Evolutionary conservation across 176 grass and related monocot species (phyloP), one percentile per base, ranked within the genome.

Genomic region (Hordeum marinum): DNA sequence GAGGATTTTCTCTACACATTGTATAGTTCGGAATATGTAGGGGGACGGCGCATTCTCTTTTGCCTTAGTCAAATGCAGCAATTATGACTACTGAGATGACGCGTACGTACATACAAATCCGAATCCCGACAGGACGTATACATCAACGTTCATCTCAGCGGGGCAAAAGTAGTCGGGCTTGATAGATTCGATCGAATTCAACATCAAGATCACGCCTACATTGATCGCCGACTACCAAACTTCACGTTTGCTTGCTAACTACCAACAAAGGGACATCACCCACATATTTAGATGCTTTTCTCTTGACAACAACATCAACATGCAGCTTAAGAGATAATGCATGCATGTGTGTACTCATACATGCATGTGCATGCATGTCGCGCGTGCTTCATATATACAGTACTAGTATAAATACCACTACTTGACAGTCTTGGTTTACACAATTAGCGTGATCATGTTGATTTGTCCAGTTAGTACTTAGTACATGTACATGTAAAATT

Each of bases 241-340:
- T 87, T 79, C 80, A 84, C 76, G 68, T 87, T 83, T 87, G 89
- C 89, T 84, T 90, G 80, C 80, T 87, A 90, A 87, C 89, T 84
- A 90, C 89, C 89, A 76, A 80, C 88, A 89, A 67, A 67, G 77
- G 41, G 80, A 63, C 41, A 80, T 37, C 88, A 86, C 40, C 40
- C 85, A 87, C 59, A 54, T 65, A 77, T 64, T 58, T 59, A 54
- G 25, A 7, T 66, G 60, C 8, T 90, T 83, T 59, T 79, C 74
- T 29, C 36, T 75, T 60, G 80, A 86, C 64, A 84, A 48, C 27
- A 90, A 63, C 80, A 80, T 25, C 36, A 43, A 39, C 46, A 50
- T 50, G 45, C 34, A 39, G 23, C 68, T 72, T 8, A 74, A 76
- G 26, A 12, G 61, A 21, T 11, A 31, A 31, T n/a, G 43, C 23